phyloP scores from a whole-genome alignment of 2,329 filamentous ascomycete species.

The Harringtonia aguacate region DNA sequence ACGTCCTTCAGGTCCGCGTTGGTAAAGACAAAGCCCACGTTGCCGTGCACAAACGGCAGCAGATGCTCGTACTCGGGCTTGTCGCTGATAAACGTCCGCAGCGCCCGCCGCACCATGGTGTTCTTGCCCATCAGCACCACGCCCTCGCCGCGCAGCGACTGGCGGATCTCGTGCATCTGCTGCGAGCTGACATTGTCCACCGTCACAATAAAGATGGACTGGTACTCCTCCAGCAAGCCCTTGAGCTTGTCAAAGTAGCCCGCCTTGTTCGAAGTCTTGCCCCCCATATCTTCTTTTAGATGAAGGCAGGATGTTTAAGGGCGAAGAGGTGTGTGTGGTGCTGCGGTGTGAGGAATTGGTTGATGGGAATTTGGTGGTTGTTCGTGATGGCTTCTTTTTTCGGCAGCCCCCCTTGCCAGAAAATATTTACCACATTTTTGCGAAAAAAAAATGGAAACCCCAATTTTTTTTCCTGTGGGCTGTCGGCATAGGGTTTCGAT shows the following conservation, averaged over 20 bases:
- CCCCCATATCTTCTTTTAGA: conserved; percentile 94
- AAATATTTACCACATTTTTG: neutral
- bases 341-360: conserved; percentile 3
- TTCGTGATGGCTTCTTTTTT: conserved; percentile 4
- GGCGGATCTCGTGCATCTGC: conserved; percentile 99
- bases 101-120: conserved; percentile 98
- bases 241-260: conserved; percentile 99
- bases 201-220: conserved; percentile 92
- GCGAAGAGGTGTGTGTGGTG: conserved; percentile 30
- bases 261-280: conserved; percentile 84
- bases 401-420: neutral
- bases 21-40: conserved; percentile 99
- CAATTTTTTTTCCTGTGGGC: conserved; percentile 6
- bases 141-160: conserved; percentile 78
- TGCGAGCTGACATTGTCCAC: conserved; percentile 99
- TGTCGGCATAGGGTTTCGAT: conserved; percentile 1
- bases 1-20: conserved; percentile 86
- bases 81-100: conserved; percentile 88
- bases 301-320: conserved; percentile 99
- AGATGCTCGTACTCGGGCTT: conserved; percentile 97
- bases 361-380: conserved; percentile 4
- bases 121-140: conserved; percentile 99
- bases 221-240: conserved; percentile 90
- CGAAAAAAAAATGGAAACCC: neutral
- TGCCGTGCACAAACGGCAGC: conserved; percentile 90